Percentiles rank a stretch among this genome's conserved stretches.
These are phyloP conservation scores for Trichocladium antarcticum DNA, from an alignment of 495 filamentous ascomycete species.

Conservation along the genomic window DNA sequence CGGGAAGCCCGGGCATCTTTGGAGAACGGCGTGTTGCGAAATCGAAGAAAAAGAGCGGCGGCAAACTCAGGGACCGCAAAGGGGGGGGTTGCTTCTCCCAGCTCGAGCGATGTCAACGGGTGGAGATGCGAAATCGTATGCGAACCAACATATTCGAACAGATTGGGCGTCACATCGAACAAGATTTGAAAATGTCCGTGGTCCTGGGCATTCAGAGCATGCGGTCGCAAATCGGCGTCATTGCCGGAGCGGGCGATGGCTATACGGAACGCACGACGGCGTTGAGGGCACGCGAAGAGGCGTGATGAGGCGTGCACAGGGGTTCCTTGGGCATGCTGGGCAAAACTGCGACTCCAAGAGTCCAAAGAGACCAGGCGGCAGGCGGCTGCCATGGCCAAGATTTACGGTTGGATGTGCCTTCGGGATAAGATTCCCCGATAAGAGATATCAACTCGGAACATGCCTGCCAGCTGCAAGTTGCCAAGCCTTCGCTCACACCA, in stretches of 20 bases:
- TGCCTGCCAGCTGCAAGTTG: no score
- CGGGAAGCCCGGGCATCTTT: constrained; percentile 80
- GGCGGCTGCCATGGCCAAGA: neutral
- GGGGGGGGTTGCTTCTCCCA: constrained; percentile 19
- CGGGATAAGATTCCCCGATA: neutral
- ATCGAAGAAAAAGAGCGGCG: neutral
- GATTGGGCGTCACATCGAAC: constrained; percentile 19
- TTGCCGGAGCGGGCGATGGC: neutral
- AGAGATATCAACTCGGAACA: no score
- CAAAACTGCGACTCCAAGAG: neutral
- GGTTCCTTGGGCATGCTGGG: neutral
- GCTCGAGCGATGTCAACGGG: constrained; percentile 27
- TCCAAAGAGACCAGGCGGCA: neutral
- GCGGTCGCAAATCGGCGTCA: neutral
- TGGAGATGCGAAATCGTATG: constrained; percentile 13
- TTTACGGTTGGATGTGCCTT: constrained; percentile 7
- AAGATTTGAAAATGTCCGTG: neutral
- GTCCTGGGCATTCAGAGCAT: neutral
- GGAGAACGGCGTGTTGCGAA: neutral
- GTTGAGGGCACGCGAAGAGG: neutral
- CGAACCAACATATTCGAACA: constrained; percentile 29
- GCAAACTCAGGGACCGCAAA: constrained; percentile 16
- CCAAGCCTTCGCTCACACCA: neutral
- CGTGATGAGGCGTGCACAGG: neutral
- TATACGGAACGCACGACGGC: neutral